Percentiles rank a stretch among this genome's conserved stretches.
Conservation (phyloP, 148 eudicot species). For the Heliamphora exappendiculata region DNA sequence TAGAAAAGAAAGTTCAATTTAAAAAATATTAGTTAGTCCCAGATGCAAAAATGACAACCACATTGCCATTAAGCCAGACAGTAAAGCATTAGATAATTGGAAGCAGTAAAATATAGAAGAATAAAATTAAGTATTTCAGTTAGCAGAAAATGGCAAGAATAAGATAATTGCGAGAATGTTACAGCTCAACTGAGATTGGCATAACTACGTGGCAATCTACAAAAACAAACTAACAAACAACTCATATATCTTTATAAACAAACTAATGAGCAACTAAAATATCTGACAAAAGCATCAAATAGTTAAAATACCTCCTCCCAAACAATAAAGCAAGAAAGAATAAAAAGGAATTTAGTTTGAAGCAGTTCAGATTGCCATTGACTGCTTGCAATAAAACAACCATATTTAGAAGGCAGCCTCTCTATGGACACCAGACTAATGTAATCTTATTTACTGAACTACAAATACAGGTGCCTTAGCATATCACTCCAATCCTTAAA, state of each 20-base stretch:
- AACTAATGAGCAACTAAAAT: background rate
- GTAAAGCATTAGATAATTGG: background rate
- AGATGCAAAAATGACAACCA: background rate
- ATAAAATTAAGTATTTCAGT: background rate
- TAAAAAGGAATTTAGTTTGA: background rate
- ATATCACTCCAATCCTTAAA: background rate
- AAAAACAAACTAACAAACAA: background rate
- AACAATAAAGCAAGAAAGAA: background rate
- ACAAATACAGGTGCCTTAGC: background rate
- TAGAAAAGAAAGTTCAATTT: constrained; percentile 21
- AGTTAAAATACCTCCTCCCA: background rate
- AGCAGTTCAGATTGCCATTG: background rate
- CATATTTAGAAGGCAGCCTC: background rate
- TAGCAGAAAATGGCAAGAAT: background rate
- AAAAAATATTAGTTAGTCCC: background rate
- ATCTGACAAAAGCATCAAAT: background rate
- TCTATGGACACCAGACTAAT: background rate
- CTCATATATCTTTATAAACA: background rate
- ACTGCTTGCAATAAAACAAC: background rate
- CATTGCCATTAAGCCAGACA: background rate
- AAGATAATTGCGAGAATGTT: background rate
- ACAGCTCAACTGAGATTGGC: background rate
- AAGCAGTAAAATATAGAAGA: background rate
- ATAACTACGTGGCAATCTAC: background rate
- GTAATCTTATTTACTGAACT: background rate